Base-by-base conservation (phyloP, 2,329 filamentous ascomycete genomes). In the Phialophora tarda region DNA sequence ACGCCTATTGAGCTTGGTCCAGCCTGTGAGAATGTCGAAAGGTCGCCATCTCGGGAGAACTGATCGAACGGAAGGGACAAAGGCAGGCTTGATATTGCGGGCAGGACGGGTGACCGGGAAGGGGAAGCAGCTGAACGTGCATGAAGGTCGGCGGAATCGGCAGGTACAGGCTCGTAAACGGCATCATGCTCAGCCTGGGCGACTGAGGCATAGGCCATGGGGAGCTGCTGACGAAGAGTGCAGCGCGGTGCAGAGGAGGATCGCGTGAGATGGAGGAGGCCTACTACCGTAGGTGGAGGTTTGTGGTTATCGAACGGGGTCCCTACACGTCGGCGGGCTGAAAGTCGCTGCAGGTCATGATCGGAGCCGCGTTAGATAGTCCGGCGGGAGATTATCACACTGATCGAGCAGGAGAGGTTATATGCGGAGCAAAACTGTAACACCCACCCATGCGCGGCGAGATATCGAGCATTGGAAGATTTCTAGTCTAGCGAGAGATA, bases 121-220 rank as follows among this genome's bases (percentile, higher is more conserved):
- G 50, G 51, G 23, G 64, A 53, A 32, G 38, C 38, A n/a, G 53
- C 54, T 34, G 59, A 54, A 30, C 17, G 44, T 30, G 59, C 44
- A 61, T 53, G 47, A 61, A 10, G 59, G 30, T 38, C 26, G 58
- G 48, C 30, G 48, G 59, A 41, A 44, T 61, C 59, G 32, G 59
- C 23, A 53, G 21, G 26, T 30, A 24, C 41, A 11, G 64, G 54
- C 30, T 63, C 60, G 54, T 56, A 66, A 24, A 63, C 17, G 55
- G 54, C 47, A 23, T 68, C 68, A 41, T 64, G 62, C 48, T 70
- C 69, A 51, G 61, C 63, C 56, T 70, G 69, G 50, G 69, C 62
- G 59, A 70, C 58, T 24, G 69, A 66, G 23, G 64, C 63, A 64
- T 70, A 69, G 51, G 69, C 69, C 69, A 70, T 70, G 21, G 48